Percentiles rank a stretch among this genome's conserved stretches.
These are phyloP conservation scores for Saccharomyces eubayanus DNA, from an alignment of 805 yeast genomes.

Conservation along the genomic window DNA sequence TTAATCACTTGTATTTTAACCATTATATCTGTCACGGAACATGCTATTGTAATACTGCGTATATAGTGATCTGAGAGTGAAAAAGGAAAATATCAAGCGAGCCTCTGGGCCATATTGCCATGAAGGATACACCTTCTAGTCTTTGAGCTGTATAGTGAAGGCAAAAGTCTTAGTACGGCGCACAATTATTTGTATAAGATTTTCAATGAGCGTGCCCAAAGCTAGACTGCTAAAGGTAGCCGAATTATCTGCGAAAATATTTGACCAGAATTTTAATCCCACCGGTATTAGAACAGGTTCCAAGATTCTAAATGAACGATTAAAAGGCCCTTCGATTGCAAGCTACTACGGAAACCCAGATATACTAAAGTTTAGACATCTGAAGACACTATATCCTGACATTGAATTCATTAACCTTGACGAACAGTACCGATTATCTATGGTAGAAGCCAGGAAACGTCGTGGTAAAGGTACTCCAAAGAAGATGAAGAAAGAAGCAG, in stretches of 20 bases:
- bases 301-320: constrained; percentile 55
- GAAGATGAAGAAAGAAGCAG: constrained; percentile 47
- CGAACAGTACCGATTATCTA: constrained; percentile 59
- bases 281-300: constrained; percentile 59
- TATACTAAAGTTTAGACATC: constrained; percentile 53
- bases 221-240: constrained; percentile 47
- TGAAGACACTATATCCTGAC: constrained; percentile 44
- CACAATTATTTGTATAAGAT: neutral
- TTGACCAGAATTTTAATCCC: constrained; percentile 67
- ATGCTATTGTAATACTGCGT: neutral
- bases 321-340: constrained; percentile 64
- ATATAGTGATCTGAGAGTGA: neutral
- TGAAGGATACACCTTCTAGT: neutral
- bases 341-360: constrained; percentile 69
- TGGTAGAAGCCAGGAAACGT: constrained; percentile 61
- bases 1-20: neutral
- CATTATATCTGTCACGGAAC: neutral
- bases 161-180: neutral
- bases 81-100: neutral
- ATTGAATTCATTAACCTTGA: constrained; percentile 52
- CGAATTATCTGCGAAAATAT: constrained; percentile 55
- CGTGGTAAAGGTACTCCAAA: constrained; percentile 87
- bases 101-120: neutral
- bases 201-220: constrained; percentile 31
- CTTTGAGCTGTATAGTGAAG: neutral